Percentiles rank a stretch among this genome's conserved stretches.
phyloP scores from a whole-genome alignment of 176 grass and related monocot species.

The Tillandsia fasciculata region DNA sequence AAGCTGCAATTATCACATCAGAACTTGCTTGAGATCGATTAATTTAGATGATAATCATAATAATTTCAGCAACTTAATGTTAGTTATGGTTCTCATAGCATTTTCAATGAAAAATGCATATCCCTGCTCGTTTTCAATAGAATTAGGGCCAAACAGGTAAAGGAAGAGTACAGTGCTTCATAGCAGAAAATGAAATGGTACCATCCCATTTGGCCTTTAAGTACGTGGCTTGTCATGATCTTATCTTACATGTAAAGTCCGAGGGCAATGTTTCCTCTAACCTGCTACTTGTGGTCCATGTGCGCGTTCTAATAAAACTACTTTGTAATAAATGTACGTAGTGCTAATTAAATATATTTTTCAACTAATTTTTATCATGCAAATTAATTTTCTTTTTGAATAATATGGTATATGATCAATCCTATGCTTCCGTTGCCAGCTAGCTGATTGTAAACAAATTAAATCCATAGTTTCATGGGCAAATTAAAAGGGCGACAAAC shows the following conservation, averaged over 20 bases:
- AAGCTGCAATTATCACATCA: neutral
- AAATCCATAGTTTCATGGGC: no score
- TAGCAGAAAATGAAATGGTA: slow-evolving; percentile 13
- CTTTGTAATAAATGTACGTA: no score
- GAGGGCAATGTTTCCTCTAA: neutral
- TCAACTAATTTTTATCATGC: no score
- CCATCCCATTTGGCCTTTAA: slow-evolving; percentile 1
- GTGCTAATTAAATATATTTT: no score
- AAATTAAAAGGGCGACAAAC: no score
- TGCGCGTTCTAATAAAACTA: no score
- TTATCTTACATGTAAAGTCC: neutral
- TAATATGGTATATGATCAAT: no score
- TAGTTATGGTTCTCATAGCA: slow-evolving; percentile 13
- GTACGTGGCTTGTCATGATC: neutral
- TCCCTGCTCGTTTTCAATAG: slow-evolving; percentile 1
- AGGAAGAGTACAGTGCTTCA: slow-evolving; percentile 1
- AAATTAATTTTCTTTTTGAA: no score
- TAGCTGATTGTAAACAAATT: no score
- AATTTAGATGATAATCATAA: neutral
- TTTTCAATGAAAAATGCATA: slow-evolving; percentile 15
- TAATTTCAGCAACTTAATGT: neutral
- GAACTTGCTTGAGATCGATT: slow-evolving; percentile 7
- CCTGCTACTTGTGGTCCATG: neutral
- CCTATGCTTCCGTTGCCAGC: no score
- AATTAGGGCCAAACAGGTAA: neutral